phyloP scores from a whole-genome alignment of 495 filamentous ascomycete genomes.

The Bombardia bombarda region DNA sequence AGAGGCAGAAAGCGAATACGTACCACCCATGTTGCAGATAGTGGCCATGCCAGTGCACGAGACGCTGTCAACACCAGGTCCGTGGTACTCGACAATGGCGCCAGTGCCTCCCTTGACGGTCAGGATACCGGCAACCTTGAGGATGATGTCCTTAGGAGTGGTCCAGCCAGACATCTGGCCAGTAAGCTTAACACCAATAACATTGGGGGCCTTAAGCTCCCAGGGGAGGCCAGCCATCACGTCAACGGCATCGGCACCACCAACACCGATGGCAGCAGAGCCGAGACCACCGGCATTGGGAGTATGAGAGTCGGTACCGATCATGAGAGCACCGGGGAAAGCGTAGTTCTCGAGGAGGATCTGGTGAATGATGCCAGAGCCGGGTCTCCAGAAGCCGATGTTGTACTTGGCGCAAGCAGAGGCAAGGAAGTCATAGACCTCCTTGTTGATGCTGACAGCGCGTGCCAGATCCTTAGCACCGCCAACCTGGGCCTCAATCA shows the following conservation, averaged over 20 bases:
- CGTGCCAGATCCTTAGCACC: conserved; percentile 90
- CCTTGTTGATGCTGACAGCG: conserved; percentile 94
- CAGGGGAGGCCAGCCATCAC: conserved; percentile 97
- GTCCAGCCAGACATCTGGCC: conserved; percentile 91
- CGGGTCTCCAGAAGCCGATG: conserved; percentile 99
- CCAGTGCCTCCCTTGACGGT: conserved; percentile 98
- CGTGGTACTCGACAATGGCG: conserved; percentile 91
- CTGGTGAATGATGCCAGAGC: conserved; percentile 99
- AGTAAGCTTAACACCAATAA: conserved; percentile 92
- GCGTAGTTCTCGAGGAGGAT: conserved; percentile 97
- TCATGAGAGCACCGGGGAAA: conserved; percentile 95
- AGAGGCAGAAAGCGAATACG: too few species aligned
- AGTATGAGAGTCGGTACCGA: conserved; percentile 98
- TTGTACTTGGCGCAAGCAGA: conserved; percentile 97
- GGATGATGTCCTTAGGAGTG: conserved; percentile 92
- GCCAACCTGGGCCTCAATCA: conserved; percentile 96
- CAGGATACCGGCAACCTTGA: conserved; percentile 94
- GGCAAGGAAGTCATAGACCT: conserved; percentile 97
- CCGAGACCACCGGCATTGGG: conserved; percentile 97
- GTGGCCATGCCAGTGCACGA: conserved; percentile 60
- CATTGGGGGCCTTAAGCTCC: conserved; percentile 96
- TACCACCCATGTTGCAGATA: conserved; percentile 71
- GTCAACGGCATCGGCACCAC: conserved; percentile 97
- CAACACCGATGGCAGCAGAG: conserved; percentile 94
- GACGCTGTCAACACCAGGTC: conserved; percentile 68